Evolutionary conservation across 2,329 filamentous ascomycete species (phyloP).

Genomic region (Venturia pyrina): DNA sequence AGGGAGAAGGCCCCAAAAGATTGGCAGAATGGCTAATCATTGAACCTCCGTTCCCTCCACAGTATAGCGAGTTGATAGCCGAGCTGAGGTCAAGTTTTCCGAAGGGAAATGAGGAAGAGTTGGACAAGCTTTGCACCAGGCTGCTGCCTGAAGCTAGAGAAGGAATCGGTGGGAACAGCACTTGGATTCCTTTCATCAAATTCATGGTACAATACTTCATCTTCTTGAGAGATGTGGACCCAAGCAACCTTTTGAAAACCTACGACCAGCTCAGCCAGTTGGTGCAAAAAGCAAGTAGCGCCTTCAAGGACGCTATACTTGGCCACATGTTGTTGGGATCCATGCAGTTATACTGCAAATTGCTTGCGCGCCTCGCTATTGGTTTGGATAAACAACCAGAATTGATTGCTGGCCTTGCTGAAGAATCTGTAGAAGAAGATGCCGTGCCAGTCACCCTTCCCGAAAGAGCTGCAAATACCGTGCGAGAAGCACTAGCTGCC

Average conservation of each 20-base stretch:
- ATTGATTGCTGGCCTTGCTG: constrained; percentile 50
- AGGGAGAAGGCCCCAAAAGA: not conserved
- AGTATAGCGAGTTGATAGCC: constrained; percentile 56
- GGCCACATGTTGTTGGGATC: constrained; percentile 76
- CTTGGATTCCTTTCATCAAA: constrained; percentile 66
- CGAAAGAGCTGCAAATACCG: constrained; percentile 77
- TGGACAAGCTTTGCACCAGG: constrained; percentile 54
- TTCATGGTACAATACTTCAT: constrained; percentile 75
- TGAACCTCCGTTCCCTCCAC: constrained; percentile 57
- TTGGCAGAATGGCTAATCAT: constrained; percentile 44
- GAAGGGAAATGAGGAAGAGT: constrained; percentile 34
- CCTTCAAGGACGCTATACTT: constrained; percentile 67
- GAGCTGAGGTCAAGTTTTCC: constrained; percentile 56
- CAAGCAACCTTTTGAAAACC: constrained; percentile 62
- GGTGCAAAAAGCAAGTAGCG: constrained; percentile 71
- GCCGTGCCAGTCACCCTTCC: constrained; percentile 69
- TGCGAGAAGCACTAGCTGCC: constrained; percentile 83
- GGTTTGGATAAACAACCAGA: constrained; percentile 72
- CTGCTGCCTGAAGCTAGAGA: constrained; percentile 44
- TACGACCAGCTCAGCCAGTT: constrained; percentile 66
- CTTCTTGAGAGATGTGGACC: constrained; percentile 72
- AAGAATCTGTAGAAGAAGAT: constrained; percentile 36
- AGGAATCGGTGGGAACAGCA: constrained; percentile 48
- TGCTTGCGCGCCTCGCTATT: constrained; percentile 74
- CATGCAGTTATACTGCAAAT: constrained; percentile 69